Evolutionary conservation across 495 filamentous ascomycete genomes (phyloP), one percentile per base, ranked within the genome.

Genomic region (Podospora comata): DNA sequence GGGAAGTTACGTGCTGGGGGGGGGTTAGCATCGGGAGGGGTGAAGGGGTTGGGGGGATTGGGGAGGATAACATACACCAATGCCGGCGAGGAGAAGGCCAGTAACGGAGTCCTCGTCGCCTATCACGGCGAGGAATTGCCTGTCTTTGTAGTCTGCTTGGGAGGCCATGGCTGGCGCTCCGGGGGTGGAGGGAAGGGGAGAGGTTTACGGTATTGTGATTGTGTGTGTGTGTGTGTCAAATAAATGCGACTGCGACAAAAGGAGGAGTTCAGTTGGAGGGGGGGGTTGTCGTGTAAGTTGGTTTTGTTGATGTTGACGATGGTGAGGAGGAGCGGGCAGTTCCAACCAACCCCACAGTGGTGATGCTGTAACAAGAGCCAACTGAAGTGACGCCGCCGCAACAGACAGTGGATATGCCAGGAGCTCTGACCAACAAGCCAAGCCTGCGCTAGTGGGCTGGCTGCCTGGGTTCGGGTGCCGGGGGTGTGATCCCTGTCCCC

Each of bases 61-160:
- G 4, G 57, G 54, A 56, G 75, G 91, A 78, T 0, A 6, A 6
- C 15, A 13, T 89, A 97, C 93, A 69, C 95, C 95, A 74, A 99
- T 91, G 64, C 95, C 95, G 60, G 95, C 96, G 64, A 98, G 89
- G 18, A 99, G 87, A 67, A 98, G 83, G 48, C 95, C 95, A 28
- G 96, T 98, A 60, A 98, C 92, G 39, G 95, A 96, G 78, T 97
- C 95, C 91, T 98, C 95, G 80, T 99, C 96, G 48, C 94, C 94
- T 73, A 99, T 98, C 32, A 98, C 94, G 61, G 95, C 96, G 62
- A 98, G 87, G 81, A 99, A 97, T 78, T 98, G 90, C 71, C 96
- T 87, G 80, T 97, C 92, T 82, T 97, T 91, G 80, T 88, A 90
- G 62, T 86, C 83, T 57, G 87, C 84, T 20, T 87, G 79, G 30